Percentiles rank a stretch among this genome's conserved stretches.
phyloP scores from a whole-genome alignment of 176 grass and related monocot genomes.

The Aegilops umbellulata region DNA sequence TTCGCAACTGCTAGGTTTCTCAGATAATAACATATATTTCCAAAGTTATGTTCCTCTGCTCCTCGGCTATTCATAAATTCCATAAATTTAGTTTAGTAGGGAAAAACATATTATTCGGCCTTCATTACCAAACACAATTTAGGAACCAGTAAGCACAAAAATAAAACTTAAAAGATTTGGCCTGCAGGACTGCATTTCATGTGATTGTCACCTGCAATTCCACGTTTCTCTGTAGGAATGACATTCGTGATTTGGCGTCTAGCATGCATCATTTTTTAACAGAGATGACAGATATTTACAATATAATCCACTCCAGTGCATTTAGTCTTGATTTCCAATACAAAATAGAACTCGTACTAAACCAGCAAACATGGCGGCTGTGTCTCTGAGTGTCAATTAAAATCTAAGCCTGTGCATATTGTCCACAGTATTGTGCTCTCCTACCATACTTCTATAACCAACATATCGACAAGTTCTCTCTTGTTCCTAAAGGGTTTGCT shows the following conservation, averaged over 20 bases:
- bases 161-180: background rate
- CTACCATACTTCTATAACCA: background rate
- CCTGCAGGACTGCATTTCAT: background rate
- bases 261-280: background rate
- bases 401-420: background rate
- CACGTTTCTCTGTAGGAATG: background rate
- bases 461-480: background rate
- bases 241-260: background rate
- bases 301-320: background rate
- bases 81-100: background rate
- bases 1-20: background rate
- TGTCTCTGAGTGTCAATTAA: background rate
- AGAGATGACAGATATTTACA: background rate
- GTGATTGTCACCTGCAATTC: background rate
- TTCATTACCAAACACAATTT: background rate
- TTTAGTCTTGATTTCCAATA: background rate
- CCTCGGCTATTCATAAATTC: background rate
- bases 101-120: background rate
- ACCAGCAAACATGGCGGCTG: background rate
- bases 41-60: background rate
- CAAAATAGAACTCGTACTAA: slow-evolving; percentile 10
- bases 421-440: background rate
- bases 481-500: background rate
- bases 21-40: background rate
- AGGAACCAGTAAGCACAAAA: background rate